phyloP scores from a whole-genome alignment of 352 stramenopile species.

The Peronospora destructor region DNA sequence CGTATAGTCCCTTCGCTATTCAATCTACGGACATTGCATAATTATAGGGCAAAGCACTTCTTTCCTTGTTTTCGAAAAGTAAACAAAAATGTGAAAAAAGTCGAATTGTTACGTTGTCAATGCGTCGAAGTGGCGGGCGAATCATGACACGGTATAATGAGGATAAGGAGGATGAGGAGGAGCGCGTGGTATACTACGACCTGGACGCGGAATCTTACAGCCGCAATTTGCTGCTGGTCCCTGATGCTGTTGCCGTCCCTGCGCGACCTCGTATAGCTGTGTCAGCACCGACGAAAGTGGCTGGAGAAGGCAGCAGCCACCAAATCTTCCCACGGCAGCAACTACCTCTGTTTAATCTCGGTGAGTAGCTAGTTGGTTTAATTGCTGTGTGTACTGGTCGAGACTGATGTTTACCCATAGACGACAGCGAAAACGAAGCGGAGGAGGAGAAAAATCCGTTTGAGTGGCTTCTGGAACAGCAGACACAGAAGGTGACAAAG shows the following conservation, averaged over 20 bases:
- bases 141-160: too few relatives aligned
- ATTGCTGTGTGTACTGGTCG: constrained; percentile 1
- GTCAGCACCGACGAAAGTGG: constrained; percentile 1
- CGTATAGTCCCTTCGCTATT: too few relatives aligned
- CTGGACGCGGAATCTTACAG: constrained; percentile 32
- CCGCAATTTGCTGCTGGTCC: constrained; percentile 18
- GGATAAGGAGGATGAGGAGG: constrained; percentile 11
- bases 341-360: constrained; percentile 33
- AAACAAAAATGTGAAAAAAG: too few relatives aligned
- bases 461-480: constrained; percentile 42
- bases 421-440: constrained; percentile 29
- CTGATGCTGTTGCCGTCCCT: constrained; percentile 7
- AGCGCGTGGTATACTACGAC: constrained; percentile 59
- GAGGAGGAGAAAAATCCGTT: constrained; percentile 53
- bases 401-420: constrained; percentile 2
- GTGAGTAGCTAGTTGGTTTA: constrained; percentile 13
- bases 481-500: constrained; percentile 2
- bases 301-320: constrained; percentile 11
- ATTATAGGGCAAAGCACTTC: too few relatives aligned
- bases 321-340: constrained; percentile 38
- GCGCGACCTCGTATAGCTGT: neutral
- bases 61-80: too few relatives aligned
- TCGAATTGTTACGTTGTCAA: too few relatives aligned
- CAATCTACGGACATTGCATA: too few relatives aligned
- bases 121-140: too few relatives aligned